These are phyloP conservation scores for Carpinus viminea DNA, from an alignment of 306 rosid genomes.

Conservation along the genomic window DNA sequence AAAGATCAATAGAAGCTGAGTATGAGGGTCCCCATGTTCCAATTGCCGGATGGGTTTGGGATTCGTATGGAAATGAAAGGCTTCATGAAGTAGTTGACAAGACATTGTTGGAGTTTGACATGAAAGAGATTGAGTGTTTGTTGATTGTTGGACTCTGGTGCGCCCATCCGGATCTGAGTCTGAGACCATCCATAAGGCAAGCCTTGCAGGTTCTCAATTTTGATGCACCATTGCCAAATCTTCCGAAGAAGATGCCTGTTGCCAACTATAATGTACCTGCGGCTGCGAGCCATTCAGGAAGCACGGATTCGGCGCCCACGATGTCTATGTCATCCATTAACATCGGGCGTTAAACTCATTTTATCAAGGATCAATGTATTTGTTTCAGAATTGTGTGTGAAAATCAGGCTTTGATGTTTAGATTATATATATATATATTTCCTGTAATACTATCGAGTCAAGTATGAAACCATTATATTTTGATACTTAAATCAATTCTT, in stretches of 20 bases:
- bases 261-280: slow-evolving; percentile 22
- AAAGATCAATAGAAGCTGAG: too few species aligned
- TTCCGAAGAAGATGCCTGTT: slow-evolving; percentile 38
- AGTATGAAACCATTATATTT: too few species aligned
- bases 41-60: slow-evolving; percentile 35
- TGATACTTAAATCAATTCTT: too few species aligned
- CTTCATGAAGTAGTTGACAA: slow-evolving; percentile 30
- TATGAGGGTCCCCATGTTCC: too few species aligned
- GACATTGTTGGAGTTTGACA: slow-evolving; percentile 28
- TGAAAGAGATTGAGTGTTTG: slow-evolving; percentile 29
- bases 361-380: not conserved
- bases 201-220: slow-evolving; percentile 41
- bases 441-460: too few species aligned
- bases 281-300: too few species aligned
- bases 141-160: slow-evolving; percentile 49
- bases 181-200: slow-evolving; percentile 37
- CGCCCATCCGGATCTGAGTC: slow-evolving; percentile 35
- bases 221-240: slow-evolving; percentile 35
- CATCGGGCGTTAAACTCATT: not conserved
- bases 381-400: not conserved
- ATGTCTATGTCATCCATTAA: not conserved
- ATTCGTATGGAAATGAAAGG: slow-evolving; percentile 31
- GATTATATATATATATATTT: too few species aligned
- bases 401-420: not conserved
- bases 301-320: not conserved